These are phyloP conservation scores for Triglochin maritima DNA, from an alignment of 106 monocot genomes.

Conservation along the genomic window DNA sequence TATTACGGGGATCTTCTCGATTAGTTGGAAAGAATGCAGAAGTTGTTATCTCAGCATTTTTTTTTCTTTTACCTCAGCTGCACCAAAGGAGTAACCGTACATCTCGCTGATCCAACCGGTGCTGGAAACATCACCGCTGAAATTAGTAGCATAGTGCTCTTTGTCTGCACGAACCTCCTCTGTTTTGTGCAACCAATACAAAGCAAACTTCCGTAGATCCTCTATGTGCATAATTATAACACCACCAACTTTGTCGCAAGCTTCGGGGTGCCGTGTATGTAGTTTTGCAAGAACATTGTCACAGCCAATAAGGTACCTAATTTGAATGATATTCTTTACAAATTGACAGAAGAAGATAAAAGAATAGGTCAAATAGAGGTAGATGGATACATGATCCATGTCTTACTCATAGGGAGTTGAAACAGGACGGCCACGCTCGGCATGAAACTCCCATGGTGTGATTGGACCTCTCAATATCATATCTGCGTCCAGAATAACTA, in stretches of 20 bases:
- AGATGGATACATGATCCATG: background rate
- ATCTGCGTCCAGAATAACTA: slow-evolving; percentile 96
- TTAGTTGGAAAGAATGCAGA: too few species aligned
- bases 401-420: slow-evolving; percentile 97
- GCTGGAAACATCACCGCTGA: slow-evolving; percentile 77
- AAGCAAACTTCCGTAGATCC: slow-evolving; percentile 77
- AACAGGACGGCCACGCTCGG: slow-evolving; percentile 74
- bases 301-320: slow-evolving; percentile 93
- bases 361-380: background rate
- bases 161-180: slow-evolving; percentile 97
- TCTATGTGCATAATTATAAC: slow-evolving; percentile 99
- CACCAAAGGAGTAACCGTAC: slow-evolving; percentile 99
- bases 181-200: slow-evolving; percentile 93
- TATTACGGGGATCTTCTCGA: too few species aligned
- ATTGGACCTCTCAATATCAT: slow-evolving; percentile 96
- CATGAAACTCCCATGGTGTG: slow-evolving; percentile 97
- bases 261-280: slow-evolving; percentile 80
- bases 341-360: background rate
- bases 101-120: slow-evolving; percentile 99
- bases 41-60: too few species aligned
- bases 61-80: slow-evolving; percentile 59
- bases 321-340: background rate
- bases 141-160: slow-evolving; percentile 88
- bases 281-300: slow-evolving; percentile 81
- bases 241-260: slow-evolving; percentile 98